Evolutionary conservation across 345 rosid genomes (phyloP).

Genomic region (Corchorus olitorius): DNA sequence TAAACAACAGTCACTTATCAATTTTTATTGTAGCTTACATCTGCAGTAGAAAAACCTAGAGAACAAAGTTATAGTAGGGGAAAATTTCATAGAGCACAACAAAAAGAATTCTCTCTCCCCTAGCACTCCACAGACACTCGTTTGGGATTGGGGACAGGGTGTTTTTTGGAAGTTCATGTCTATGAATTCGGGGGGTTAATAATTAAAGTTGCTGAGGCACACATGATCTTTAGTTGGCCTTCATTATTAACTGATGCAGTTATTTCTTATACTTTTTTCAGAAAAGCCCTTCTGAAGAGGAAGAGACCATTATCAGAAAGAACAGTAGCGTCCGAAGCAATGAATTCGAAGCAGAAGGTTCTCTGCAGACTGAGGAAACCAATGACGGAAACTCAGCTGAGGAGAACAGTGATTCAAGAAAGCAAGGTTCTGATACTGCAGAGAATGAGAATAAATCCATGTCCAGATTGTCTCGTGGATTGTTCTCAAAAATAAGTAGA

Average conservation of each 20-base stretch:
- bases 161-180: too few species aligned
- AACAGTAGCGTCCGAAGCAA: conserved; percentile 27
- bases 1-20: conserved; percentile 22
- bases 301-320: conserved; percentile 33
- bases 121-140: too few species aligned
- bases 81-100: too few species aligned
- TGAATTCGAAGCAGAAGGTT: conserved; percentile 34
- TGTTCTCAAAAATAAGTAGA: conserved; percentile 38
- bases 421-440: conserved; percentile 20
- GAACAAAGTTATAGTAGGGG: not conserved
- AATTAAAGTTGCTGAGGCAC: too few species aligned
- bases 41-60: not conserved
- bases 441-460: conserved; percentile 23
- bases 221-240: too few species aligned
- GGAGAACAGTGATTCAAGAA: conserved; percentile 21
- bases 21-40: not conserved
- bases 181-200: too few species aligned
- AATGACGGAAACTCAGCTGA: conserved; percentile 21
- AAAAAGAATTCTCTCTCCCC: too few species aligned
- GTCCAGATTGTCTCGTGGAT: conserved; percentile 35
- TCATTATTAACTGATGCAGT: not conserved
- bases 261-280: conserved; percentile 30
- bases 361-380: conserved; percentile 27
- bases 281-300: conserved; percentile 70
- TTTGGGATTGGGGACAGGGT: too few species aligned